Evolutionary conservation across 2,329 filamentous ascomycete genomes (phyloP), one percentile per base, ranked within the genome.

Genomic region (Fusarium phyllophilum): DNA sequence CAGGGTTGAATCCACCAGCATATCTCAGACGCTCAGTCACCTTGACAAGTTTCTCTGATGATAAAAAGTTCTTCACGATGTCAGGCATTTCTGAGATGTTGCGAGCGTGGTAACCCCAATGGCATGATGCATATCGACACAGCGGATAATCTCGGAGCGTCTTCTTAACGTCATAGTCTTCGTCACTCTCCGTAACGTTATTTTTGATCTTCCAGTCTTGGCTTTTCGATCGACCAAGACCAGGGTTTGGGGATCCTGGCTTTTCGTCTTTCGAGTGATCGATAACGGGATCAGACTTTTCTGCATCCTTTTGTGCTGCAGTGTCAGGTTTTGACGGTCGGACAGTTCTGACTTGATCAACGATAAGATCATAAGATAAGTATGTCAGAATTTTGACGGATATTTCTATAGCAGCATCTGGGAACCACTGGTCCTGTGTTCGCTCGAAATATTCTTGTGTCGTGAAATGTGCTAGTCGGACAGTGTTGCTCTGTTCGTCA

Each of bases 391-490:
- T 39, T 10, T 54, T 54, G 12, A 18, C 20, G 8, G 33, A 22
- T n/a, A 39, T 26, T 39, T 54, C 34, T 8, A 18, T 24, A n/a
- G 51, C 51, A 54, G 51, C 51, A 22, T 29, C 14, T 29, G 51
- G 51, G 2, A 54, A 54, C 24, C 51, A 54, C 24, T 54, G 51
- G 20, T 39, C 34, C 14, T 54, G 51, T 54, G 51, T 54, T 29
- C 51, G 54, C 24, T 83, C 78, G 46, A 87, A 81, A 70, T 85
- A 88, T 44, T 86, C 81, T 48, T 86, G 82, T 3, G 84, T 79
- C 0, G 86, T 87, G 61, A 85, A 84, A 68, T 88, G 85, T 7
- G 85, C 83, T 0, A 87, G 69, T 7, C 83, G 79, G 17, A 87
- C 76, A 33, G 82, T 77, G 24, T 77, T 54, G 54, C 79, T 86